Conservation (phyloP, 768 basidiomycete species). For the Podaxis sp. region DNA sequence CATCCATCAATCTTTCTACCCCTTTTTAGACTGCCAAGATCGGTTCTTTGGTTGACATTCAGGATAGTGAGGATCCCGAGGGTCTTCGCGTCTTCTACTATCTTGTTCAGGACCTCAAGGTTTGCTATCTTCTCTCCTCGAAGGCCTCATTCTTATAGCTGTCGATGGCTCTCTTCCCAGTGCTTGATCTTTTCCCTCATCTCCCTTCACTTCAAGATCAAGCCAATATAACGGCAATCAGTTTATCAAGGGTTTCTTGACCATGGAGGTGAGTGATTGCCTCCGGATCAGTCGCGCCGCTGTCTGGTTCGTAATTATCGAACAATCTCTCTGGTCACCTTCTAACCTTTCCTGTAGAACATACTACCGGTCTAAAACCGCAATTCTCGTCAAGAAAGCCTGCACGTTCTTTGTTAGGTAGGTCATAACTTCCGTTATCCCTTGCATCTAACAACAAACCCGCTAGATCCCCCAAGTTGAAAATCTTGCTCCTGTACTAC, state of each 20-base stretch:
- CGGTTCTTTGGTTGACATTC: conserved; percentile 93
- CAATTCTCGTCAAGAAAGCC: conserved; percentile 35
- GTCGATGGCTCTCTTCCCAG: conserved; percentile 33
- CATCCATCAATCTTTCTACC: neutral
- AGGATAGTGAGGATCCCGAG: conserved; percentile 96
- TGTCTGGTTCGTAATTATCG: conserved; percentile 7
- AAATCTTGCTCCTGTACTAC: too few species aligned
- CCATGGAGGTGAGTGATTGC: conserved; percentile 13
- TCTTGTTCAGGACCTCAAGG: conserved; percentile 96
- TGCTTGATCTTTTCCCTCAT: conserved; percentile 98
- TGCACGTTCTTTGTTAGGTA: conserved; percentile 34
- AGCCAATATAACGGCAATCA: conserved; percentile 68
- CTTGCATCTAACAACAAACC: neutral
- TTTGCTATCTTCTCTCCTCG: conserved; percentile 24
- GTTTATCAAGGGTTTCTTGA: neutral
- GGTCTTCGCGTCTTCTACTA: conserved; percentile 98
- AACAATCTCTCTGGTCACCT: neutral
- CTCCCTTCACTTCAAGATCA: conserved; percentile 99
- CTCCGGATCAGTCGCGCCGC: conserved; percentile 14
- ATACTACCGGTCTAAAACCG: conserved; percentile 8
- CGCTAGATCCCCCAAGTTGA: neutral
- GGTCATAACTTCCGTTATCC: neutral
- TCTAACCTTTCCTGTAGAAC: neutral
- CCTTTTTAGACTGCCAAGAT: conserved; percentile 88
- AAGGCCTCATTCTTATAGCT: neutral